These are phyloP conservation scores for Bipolaris oryzae DNA, from an alignment of 2,329 filamentous ascomycete species.

Conservation along the genomic window DNA sequence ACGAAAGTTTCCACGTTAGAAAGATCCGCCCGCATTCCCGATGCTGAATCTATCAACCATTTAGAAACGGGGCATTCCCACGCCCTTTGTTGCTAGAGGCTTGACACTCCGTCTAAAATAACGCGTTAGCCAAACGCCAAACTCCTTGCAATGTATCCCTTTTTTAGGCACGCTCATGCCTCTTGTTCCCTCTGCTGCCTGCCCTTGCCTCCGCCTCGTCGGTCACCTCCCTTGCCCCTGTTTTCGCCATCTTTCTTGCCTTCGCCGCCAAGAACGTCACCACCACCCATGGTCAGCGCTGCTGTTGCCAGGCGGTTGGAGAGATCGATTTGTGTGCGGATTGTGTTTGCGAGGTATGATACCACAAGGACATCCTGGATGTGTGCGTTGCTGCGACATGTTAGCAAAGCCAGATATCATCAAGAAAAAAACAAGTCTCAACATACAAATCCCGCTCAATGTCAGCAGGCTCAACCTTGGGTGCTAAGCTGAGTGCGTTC, in stretches of 20 bases:
- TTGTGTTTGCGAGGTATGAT: constrained; percentile 97
- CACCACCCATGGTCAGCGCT: constrained; percentile 56
- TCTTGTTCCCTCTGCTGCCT: constrained; percentile 43
- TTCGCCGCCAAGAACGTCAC: constrained; percentile 46
- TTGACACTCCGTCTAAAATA: constrained; percentile 3
- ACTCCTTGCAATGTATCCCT: constrained; percentile 22
- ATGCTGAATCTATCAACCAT: constrained; percentile 1
- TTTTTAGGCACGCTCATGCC: constrained; percentile 34
- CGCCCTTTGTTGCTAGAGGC: constrained; percentile 1
- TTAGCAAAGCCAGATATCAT: constrained; percentile 33
- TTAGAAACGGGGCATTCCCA: not conserved
- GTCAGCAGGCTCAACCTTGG: constrained; percentile 88
- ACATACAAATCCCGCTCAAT: constrained; percentile 92
- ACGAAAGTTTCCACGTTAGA: not conserved
- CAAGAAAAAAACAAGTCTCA: not conserved
- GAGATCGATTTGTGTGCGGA: constrained; percentile 97
- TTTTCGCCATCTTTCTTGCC: constrained; percentile 44
- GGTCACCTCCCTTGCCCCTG: constrained; percentile 39
- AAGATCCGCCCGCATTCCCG: not conserved
- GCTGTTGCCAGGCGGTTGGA: constrained; percentile 86
- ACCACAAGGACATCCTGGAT: constrained; percentile 98
- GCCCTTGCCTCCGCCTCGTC: constrained; percentile 39
- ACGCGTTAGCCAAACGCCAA: constrained; percentile 29
- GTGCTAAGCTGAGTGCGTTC: constrained; percentile 88
- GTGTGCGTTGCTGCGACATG: constrained; percentile 79